phyloP scores from a whole-genome alignment of 176 grass and related monocot species.

The Alopecurus myosuroides region DNA sequence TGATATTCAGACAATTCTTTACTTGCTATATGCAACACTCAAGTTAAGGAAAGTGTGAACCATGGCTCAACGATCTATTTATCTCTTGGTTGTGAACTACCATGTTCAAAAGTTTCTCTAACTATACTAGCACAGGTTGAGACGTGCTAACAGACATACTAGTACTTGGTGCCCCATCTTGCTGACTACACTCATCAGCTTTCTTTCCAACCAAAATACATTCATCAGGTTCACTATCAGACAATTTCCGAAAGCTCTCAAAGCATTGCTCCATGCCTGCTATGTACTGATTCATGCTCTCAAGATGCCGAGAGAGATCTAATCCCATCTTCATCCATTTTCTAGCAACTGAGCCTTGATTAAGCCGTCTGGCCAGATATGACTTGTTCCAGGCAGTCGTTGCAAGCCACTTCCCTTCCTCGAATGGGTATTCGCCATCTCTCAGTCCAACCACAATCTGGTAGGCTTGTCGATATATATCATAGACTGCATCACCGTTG shows the following conservation, averaged over 20 bases:
- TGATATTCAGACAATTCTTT: not conserved
- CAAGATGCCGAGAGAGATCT: slow-evolving; percentile 65
- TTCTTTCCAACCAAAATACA: slow-evolving; percentile 1
- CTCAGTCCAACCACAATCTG: slow-evolving; percentile 83
- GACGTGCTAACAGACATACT: slow-evolving; percentile 34
- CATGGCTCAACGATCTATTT: slow-evolving; percentile 25
- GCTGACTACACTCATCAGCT: slow-evolving; percentile 29
- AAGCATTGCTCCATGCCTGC: slow-evolving; percentile 60
- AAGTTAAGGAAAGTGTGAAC: slow-evolving; percentile 10
- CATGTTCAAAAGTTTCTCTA: slow-evolving; percentile 22
- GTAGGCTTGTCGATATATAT: slow-evolving; percentile 71
- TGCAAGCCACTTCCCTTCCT: slow-evolving; percentile 87
- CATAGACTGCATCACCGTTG: slow-evolving; percentile 60
- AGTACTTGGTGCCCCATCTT: slow-evolving; percentile 33
- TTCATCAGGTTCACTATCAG: slow-evolving; percentile 30
- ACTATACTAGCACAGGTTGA: slow-evolving; percentile 67
- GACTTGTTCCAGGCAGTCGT: slow-evolving; percentile 83
- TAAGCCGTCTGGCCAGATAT: slow-evolving; percentile 44
- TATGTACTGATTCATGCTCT: slow-evolving; percentile 64
- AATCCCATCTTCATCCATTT: slow-evolving; percentile 92
- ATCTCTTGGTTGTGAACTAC: slow-evolving; percentile 17
- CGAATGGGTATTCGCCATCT: slow-evolving; percentile 68
- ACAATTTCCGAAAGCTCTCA: slow-evolving; percentile 49
- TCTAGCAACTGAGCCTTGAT: slow-evolving; percentile 49
- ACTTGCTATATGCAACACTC: not conserved